Conservation (phyloP, 805 yeast genomes). For the Lipomyces anomalus region DNA sequence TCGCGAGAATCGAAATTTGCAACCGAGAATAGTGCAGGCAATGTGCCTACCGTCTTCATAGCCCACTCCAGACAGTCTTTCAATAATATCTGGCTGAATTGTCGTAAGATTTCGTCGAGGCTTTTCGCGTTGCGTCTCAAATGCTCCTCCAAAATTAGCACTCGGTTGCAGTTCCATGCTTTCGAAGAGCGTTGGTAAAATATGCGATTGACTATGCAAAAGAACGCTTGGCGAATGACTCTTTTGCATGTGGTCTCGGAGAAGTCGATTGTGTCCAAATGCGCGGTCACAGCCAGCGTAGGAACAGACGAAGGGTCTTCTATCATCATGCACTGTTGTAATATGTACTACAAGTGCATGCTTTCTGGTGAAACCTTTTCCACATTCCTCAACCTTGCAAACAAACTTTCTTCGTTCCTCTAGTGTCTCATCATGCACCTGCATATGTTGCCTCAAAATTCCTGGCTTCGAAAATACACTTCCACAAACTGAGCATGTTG, state of each 20-base stretch:
- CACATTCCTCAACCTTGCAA: slow-evolving; percentile 49
- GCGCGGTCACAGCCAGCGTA: slow-evolving; percentile 17
- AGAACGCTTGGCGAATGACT: slow-evolving; percentile 1
- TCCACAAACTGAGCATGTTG: slow-evolving; percentile 51
- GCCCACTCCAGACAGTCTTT: slow-evolving; percentile 35
- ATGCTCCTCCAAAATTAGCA: not conserved
- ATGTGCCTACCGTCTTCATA: slow-evolving; percentile 31
- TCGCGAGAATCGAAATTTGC: slow-evolving; percentile 34
- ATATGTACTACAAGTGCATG: slow-evolving; percentile 51
- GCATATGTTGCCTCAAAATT: slow-evolving; percentile 70
- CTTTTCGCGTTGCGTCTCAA: not conserved
- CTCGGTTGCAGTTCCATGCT: slow-evolving; percentile 1
- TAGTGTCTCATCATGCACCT: slow-evolving; percentile 48
- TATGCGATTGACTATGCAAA: not conserved
- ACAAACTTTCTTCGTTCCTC: slow-evolving; percentile 53
- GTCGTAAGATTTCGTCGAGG: not conserved
- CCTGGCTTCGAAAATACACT: slow-evolving; percentile 66
- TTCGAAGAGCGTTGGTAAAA: not conserved
- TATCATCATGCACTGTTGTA: slow-evolving; percentile 23
- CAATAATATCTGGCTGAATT: slow-evolving; percentile 24
- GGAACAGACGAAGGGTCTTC: slow-evolving; percentile 24
- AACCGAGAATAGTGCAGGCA: slow-evolving; percentile 31
- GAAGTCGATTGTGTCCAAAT: slow-evolving; percentile 25
- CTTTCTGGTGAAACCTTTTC: slow-evolving; percentile 49
- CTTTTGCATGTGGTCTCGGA: slow-evolving; percentile 16